Evolutionary conservation across 2,329 filamentous ascomycete species (phyloP).

Genomic region (Epichloe bromicola): DNA sequence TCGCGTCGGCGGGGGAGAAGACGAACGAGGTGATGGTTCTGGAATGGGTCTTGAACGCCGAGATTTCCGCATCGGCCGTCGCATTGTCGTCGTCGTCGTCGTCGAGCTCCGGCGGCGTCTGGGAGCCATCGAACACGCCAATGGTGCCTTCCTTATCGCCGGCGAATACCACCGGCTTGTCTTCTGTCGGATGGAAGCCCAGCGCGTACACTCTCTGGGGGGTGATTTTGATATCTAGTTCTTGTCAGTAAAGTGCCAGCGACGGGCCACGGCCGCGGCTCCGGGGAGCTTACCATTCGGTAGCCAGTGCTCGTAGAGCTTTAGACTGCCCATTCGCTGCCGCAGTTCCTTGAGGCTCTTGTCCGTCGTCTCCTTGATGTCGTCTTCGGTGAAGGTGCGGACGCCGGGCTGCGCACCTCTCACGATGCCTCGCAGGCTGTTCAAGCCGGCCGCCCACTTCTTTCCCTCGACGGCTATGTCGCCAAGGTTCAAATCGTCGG

Average conservation of each 20-base stretch:
- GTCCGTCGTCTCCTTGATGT: constrained; percentile 67
- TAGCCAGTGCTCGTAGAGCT: constrained; percentile 72
- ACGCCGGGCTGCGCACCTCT: constrained; percentile 67
- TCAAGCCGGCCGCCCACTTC: constrained; percentile 56
- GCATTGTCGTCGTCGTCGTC: constrained; percentile 49
- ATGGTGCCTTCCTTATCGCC: constrained; percentile 89
- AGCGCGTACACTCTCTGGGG: constrained; percentile 80
- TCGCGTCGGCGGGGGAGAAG: constrained; percentile 59
- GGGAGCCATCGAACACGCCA: constrained; percentile 81
- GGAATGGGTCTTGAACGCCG: constrained; percentile 80
- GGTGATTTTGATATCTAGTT: constrained; percentile 78
- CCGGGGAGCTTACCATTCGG: constrained; percentile 47
- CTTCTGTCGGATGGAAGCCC: constrained; percentile 72
- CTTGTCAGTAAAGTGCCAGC: background rate
- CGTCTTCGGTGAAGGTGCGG: constrained; percentile 74
- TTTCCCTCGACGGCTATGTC: constrained; percentile 72
- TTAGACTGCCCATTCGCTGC: constrained; percentile 61
- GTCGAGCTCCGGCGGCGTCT: constrained; percentile 45
- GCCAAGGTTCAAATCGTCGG: constrained; percentile 52
- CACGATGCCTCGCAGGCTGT: constrained; percentile 45
- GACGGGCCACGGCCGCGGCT: background rate
- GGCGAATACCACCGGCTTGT: constrained; percentile 82
- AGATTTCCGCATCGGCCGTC: constrained; percentile 61
- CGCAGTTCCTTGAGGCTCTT: constrained; percentile 61
- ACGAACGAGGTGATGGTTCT: constrained; percentile 79